A percentile compares a stretch with the other conserved stretches of the same genome.
Evolutionary conservation across 2,329 filamentous ascomycete genomes (phyloP).

Genomic region (Onygena corvina): DNA sequence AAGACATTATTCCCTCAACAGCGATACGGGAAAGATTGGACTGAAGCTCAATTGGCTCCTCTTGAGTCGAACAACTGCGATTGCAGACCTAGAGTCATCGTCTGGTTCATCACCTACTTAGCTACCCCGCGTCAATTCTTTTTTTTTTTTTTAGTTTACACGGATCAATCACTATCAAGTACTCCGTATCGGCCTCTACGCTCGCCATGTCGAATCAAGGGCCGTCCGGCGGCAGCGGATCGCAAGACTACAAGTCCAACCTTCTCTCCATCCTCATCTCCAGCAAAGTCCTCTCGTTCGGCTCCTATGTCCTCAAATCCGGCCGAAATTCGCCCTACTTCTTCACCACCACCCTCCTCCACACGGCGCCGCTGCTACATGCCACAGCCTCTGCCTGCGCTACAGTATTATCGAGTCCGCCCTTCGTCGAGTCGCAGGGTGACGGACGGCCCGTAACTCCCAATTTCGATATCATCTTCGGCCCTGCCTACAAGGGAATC

Average conservation of each 20-base stretch:
- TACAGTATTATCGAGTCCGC: conserved; percentile 25
- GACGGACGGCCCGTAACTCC: conserved; percentile 32
- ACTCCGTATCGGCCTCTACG: background rate
- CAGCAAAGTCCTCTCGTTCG: conserved; percentile 33
- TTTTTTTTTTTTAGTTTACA: background rate
- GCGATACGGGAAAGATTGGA: too few relatives aligned
- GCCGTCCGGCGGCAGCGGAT: background rate
- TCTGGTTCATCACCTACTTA: too few relatives aligned
- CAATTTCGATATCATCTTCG: conserved; percentile 76
- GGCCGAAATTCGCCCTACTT: conserved; percentile 87
- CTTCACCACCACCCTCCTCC: conserved; percentile 91
- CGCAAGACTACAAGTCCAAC: conserved; percentile 25
- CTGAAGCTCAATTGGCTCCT: too few relatives aligned
- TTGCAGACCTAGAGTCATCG: too few relatives aligned
- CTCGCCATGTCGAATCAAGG: conserved; percentile 2
- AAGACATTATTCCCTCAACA: too few relatives aligned
- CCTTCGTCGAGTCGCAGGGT: conserved; percentile 22
- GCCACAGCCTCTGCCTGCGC: conserved; percentile 76
- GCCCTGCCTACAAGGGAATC: conserved; percentile 93
- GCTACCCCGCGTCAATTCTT: background rate
- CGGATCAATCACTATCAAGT: background rate
- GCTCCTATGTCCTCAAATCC: conserved; percentile 65
- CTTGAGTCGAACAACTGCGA: too few relatives aligned
- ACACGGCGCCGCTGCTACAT: conserved; percentile 63
- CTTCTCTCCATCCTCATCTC: conserved; percentile 30